Conservation (phyloP, 2,329 filamentous ascomycete species). For the Phoma herbarum region DNA sequence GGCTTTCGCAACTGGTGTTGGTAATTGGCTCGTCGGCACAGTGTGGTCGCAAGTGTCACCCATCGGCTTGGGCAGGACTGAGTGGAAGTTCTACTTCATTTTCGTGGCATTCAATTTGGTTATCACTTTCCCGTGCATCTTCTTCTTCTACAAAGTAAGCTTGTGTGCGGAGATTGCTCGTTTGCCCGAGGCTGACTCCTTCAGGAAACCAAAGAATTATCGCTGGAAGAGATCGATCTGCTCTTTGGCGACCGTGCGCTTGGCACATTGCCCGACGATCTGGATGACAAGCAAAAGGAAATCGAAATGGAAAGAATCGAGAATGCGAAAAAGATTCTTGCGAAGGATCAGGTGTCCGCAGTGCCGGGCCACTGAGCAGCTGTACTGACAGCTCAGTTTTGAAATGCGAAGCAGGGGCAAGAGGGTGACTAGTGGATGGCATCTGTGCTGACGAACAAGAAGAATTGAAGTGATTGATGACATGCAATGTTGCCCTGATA, state of each 20-base stretch:
- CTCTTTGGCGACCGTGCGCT: conserved; percentile 63
- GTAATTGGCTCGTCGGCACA: conserved; percentile 68
- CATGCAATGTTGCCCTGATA: not conserved
- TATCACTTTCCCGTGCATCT: conserved; percentile 58
- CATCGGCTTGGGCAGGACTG: conserved; percentile 58
- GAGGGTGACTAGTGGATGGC: not conserved
- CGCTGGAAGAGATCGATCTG: conserved; percentile 66
- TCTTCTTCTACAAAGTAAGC: conserved; percentile 58
- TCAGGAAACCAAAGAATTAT: conserved; percentile 54
- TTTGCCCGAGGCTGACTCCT: conserved; percentile 2
- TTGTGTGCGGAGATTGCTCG: not conserved
- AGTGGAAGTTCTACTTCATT: conserved; percentile 66
- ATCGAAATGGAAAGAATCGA: conserved; percentile 37
- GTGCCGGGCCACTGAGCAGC: conserved; percentile 11
- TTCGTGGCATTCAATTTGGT: conserved; percentile 62
- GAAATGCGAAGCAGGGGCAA: not conserved
- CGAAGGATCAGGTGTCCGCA: conserved; percentile 12
- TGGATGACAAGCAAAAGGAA: conserved; percentile 44
- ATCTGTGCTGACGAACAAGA: not conserved
- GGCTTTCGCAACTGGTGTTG: conserved; percentile 66
- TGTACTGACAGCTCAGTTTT: not conserved
- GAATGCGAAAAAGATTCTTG: conserved; percentile 27
- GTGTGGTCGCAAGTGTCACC: conserved; percentile 68
- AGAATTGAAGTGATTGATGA: not conserved
- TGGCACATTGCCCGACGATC: conserved; percentile 58